These are phyloP conservation scores for Ceratocystis huliohia DNA, from an alignment of 2,329 filamentous ascomycete species.

Conservation along the genomic window DNA sequence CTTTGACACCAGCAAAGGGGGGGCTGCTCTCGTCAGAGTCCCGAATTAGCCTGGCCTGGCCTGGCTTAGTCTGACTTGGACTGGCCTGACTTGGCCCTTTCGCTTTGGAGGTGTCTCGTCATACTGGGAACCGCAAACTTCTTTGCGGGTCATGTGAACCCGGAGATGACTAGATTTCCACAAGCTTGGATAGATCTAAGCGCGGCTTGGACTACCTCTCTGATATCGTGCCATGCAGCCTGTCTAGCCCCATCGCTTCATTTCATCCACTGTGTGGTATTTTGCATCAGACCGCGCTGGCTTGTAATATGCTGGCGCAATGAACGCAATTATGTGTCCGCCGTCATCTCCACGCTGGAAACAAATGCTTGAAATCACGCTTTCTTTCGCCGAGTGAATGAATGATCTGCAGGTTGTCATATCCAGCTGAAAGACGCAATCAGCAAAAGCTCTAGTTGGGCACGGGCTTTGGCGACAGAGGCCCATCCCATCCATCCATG, in stretches of 20 bases:
- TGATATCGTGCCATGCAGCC: neutral
- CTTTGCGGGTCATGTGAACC: neutral
- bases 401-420: slow-evolving; percentile 2
- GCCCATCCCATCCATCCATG: neutral
- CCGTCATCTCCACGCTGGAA: no score
- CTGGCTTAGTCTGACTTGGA: neutral
- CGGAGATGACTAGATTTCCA: neutral
- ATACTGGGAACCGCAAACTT: neutral
- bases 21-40: neutral
- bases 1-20: neutral
- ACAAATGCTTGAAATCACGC: neutral
- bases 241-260: no score
- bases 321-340: no score
- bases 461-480: neutral
- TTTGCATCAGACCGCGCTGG: no score
- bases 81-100: neutral
- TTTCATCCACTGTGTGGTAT: no score
- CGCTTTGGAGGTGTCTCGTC: neutral
- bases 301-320: no score
- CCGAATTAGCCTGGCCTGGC: neutral
- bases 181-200: neutral
- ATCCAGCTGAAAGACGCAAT: neutral
- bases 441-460: neutral
- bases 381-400: neutral
- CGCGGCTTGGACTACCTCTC: neutral